These are phyloP conservation scores for Penicillium chermesinum DNA, from an alignment of 495 filamentous ascomycete genomes.

Conservation along the genomic window DNA sequence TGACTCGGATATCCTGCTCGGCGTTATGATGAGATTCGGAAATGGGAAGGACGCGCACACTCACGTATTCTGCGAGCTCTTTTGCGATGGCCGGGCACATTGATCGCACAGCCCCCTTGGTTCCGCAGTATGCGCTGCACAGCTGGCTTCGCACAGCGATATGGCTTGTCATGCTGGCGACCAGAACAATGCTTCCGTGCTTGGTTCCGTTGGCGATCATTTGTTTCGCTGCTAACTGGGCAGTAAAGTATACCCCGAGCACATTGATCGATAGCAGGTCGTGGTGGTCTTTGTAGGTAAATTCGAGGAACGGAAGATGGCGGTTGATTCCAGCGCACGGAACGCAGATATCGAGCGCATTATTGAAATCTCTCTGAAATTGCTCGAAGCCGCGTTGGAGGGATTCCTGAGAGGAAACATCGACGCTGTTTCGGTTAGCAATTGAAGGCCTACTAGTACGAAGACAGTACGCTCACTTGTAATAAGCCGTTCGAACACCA, in stretches of 20 bases:
- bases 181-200: conserved; percentile 43
- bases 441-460: conserved; percentile 47
- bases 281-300: conserved; percentile 38
- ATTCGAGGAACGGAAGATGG: conserved; percentile 35
- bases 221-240: conserved; percentile 41
- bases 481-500: conserved; percentile 34
- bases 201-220: conserved; percentile 44
- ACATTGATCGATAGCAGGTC: conserved; percentile 36
- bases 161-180: conserved; percentile 46
- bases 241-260: conserved; percentile 36
- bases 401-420: conserved; percentile 54
- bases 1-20: conserved; percentile 37
- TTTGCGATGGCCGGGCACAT: conserved; percentile 66
- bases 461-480: conserved; percentile 50
- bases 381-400: conserved; percentile 50
- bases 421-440: conserved; percentile 50
- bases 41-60: not conserved
- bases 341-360: conserved; percentile 38
- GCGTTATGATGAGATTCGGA: not conserved
- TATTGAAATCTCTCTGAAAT: conserved; percentile 37
- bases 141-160: conserved; percentile 60
- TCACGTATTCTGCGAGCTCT: conserved; percentile 42
- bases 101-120: conserved; percentile 61
- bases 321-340: conserved; percentile 39
- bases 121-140: conserved; percentile 72